phyloP scores from a whole-genome alignment of 176 grass and related monocot species.

The Musa acuminata region DNA sequence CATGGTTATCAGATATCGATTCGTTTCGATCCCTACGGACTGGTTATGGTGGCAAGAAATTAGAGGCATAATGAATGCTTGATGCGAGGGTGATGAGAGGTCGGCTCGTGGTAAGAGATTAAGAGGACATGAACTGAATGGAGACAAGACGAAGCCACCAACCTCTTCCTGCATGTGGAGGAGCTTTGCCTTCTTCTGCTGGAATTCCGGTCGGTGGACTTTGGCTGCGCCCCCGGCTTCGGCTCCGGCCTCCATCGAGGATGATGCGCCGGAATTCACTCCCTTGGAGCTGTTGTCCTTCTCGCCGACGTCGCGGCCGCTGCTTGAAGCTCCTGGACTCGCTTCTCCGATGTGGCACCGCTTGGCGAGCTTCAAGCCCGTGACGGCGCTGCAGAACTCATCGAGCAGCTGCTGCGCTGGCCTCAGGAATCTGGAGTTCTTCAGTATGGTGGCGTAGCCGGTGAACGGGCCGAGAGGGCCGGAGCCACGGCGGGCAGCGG shows the following conservation, averaged over 20 bases:
- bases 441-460: conserved; percentile 39
- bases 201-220: conserved; percentile 28
- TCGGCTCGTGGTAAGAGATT: not conserved
- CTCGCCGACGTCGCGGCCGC: not conserved
- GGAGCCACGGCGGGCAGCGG: not conserved
- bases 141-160: not conserved
- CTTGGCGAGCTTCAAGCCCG: not conserved
- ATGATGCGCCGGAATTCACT: not conserved
- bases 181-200: conserved; percentile 48
- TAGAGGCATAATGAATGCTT: no score
- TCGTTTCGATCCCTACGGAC: no score
- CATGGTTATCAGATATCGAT: no score
- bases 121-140: not conserved
- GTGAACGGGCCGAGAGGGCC: conserved; percentile 48
- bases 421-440: conserved; percentile 32
- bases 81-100: no score
- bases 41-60: no score
- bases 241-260: conserved; percentile 20
- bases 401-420: conserved; percentile 50
- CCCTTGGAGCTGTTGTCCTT: not conserved
- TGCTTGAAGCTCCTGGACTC: conserved; percentile 4
- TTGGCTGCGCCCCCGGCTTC: not conserved
- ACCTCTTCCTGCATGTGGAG: conserved; percentile 55
- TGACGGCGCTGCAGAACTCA: conserved; percentile 33
- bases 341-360: not conserved